Percentiles rank a stretch among this genome's conserved stretches.
phyloP scores from a whole-genome alignment of 2,329 filamentous ascomycete genomes.

The Sordariomycetes sp. region DNA sequence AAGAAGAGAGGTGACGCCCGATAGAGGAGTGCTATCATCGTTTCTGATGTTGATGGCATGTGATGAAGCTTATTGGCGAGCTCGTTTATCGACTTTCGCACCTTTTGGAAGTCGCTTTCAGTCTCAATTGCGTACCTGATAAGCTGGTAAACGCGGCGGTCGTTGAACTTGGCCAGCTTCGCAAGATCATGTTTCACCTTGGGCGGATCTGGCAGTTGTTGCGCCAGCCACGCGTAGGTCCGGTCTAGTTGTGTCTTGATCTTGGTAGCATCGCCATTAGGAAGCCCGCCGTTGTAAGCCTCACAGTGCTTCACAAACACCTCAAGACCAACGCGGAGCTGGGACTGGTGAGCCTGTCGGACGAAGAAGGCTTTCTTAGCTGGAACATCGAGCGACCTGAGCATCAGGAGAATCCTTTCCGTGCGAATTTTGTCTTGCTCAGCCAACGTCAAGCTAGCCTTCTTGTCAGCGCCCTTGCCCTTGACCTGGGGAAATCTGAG shows the following conservation, averaged over 20 bases:
- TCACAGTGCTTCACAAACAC: constrained; percentile 81
- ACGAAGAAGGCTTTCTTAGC: constrained; percentile 85
- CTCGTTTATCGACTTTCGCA: constrained; percentile 84
- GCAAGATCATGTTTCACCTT: constrained; percentile 70
- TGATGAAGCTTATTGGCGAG: constrained; percentile 70
- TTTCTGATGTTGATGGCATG: constrained; percentile 60
- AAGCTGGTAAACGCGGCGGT: constrained; percentile 82
- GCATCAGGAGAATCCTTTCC: constrained; percentile 74
- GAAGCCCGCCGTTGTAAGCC: constrained; percentile 78
- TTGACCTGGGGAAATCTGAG: constrained; percentile 70
- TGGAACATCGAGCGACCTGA: constrained; percentile 66
- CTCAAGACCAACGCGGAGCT: constrained; percentile 63
- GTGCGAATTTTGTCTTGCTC: constrained; percentile 72
- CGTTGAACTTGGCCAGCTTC: constrained; percentile 85
- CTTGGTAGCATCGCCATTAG: constrained; percentile 60
- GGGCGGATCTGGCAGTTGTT: constrained; percentile 65
- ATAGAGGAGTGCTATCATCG: constrained; percentile 74
- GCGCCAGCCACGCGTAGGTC: constrained; percentile 63
- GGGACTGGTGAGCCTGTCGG: constrained; percentile 69
- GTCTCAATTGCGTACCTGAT: constrained; percentile 77
- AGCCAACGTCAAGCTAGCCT: constrained; percentile 32
- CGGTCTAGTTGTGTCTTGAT: constrained; percentile 63
- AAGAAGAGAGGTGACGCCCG: constrained; percentile 78
- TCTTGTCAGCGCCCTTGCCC: constrained; percentile 40
- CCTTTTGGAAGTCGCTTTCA: constrained; percentile 85